phyloP scores from a whole-genome alignment of 164 flowering plant species.

The Aristolochia californica region DNA sequence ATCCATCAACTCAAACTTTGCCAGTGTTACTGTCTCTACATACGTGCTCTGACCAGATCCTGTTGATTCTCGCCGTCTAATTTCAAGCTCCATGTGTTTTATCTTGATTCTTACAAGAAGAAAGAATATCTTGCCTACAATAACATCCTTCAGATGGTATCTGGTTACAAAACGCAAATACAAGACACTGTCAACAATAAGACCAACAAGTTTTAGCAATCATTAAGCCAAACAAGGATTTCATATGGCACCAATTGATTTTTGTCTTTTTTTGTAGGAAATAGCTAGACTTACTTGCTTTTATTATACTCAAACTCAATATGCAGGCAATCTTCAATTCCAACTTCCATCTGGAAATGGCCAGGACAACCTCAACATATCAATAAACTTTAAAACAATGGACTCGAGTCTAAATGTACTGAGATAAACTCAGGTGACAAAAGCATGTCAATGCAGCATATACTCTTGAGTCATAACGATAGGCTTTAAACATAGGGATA shows the following conservation, averaged over 20 bases:
- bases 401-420: not conserved
- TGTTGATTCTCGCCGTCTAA: slow-evolving; percentile 93
- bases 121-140: slow-evolving; percentile 85
- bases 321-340: slow-evolving; percentile 93
- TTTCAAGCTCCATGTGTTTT: slow-evolving; percentile 95
- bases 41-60: slow-evolving; percentile 89
- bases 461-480: not conserved
- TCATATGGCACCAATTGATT: not conserved
- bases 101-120: slow-evolving; percentile 93
- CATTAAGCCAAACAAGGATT: too few relatives aligned
- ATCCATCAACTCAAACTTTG: slow-evolving; percentile 94
- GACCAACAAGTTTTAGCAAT: too few relatives aligned
- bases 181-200: too few relatives aligned
- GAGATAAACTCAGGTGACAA: too few relatives aligned
- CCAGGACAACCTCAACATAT: not conserved
- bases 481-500: not conserved
- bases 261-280: not conserved
- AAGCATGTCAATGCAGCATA: not conserved
- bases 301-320: slow-evolving; percentile 93
- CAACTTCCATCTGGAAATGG: slow-evolving; percentile 86
- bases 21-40: slow-evolving; percentile 93
- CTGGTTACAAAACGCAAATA: slow-evolving; percentile 26
- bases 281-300: slow-evolving; percentile 61
- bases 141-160: slow-evolving; percentile 93
- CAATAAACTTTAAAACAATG: not conserved